Evolutionary conservation across 352 stramenopile genomes (phyloP), one percentile per base, ranked within the genome.

Genomic region (Thraustochytrium sp.): DNA sequence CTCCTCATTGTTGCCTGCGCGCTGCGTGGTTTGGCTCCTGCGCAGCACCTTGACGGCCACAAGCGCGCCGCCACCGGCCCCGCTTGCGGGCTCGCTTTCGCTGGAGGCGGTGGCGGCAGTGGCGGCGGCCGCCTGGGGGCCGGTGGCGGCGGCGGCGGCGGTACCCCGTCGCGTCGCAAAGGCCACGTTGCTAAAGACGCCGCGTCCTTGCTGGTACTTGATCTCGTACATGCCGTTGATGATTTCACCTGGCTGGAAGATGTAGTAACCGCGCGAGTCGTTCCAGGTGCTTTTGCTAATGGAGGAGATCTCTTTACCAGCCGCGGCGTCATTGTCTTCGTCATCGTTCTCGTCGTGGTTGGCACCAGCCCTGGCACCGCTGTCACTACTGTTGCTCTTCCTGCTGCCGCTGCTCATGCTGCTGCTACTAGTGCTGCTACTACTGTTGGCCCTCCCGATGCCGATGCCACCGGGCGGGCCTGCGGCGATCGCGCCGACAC

Each of bases 1-100:
- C 18, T 95, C 85, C 82, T 97, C 93, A 0, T 87, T 93, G 83
- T 95, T 85, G 87, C 2, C 95, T 2, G 95, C 96, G 72, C 98
- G 97, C 4, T 92, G 91, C 96, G 99, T 99, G 26, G 95, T 92
- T 63, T 99, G 96, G 86, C 99, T 99, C 88, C 96, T 98, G 11
- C 97, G 91, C 84, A 96, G 93, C 3, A 97, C 87, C 65, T 96
- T 96, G 68, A 96, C 85, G 4, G 92, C 92, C 3, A 96, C 91
- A 18, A 82, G 49, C 26, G 55, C 29, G 55, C 2, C 34, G 55
- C 29, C n/a, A n/a, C n/a, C 34, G 55, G 34, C 26, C 34, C 26
- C 26, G 55, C 2, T 65, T 13, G 18, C 2, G 55, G 13, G 13
- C 1, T 34, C 55, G 55, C 18, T 40, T 13, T 40, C 55, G 29